These are phyloP conservation scores for Wickerhamiella azyma DNA, from an alignment of 805 yeast genomes.

Conservation along the genomic window DNA sequence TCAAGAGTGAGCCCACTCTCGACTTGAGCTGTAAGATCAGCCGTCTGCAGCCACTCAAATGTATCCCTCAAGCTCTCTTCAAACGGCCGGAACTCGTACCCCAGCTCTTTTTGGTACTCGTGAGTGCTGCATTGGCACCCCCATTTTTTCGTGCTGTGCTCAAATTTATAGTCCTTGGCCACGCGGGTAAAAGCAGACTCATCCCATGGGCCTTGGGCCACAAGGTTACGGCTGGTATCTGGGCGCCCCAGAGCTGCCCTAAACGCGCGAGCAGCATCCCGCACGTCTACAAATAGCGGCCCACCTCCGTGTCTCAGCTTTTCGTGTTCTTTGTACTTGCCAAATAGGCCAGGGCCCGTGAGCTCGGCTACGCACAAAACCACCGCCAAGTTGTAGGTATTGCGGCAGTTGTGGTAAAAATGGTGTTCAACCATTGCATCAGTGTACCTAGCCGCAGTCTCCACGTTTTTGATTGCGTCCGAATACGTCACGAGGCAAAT, in stretches of 20 bases:
- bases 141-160: background rate
- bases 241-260: background rate
- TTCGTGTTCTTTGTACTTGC: background rate
- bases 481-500: conserved; percentile 1
- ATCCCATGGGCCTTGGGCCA: conserved; percentile 5
- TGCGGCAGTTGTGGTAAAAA: background rate
- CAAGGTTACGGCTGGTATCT: background rate
- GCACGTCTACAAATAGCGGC: conserved; percentile 3
- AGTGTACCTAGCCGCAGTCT: conserved; percentile 1
- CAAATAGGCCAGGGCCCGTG: background rate
- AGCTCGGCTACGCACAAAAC: background rate
- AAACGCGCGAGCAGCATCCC: conserved; percentile 4
- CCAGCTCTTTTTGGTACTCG: background rate
- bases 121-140: background rate
- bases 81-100: background rate
- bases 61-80: background rate
- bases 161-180: background rate
- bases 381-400: background rate
- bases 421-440: conserved; percentile 7
- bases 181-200: background rate
- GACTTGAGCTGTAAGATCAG: background rate
- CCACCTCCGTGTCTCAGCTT: background rate
- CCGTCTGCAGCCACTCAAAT: background rate
- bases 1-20: no score
- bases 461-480: background rate